Base-by-base conservation (phyloP, 139 green algal species). In the Micromonas pusilla region DNA sequence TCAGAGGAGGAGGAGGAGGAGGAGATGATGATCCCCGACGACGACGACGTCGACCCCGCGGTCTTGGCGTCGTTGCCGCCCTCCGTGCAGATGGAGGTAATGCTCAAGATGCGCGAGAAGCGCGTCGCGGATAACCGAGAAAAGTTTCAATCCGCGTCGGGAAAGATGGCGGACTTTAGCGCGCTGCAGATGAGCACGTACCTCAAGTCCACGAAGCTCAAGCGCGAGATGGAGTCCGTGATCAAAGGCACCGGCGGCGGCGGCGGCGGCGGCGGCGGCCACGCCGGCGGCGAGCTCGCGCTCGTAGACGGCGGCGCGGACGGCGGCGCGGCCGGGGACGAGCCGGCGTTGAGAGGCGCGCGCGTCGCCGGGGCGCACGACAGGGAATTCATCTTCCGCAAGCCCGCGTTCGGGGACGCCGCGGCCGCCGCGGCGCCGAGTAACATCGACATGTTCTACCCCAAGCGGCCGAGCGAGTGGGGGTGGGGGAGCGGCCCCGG, bases 51-150 rank as follows among this genome's bases (percentile, higher is more conserved):
- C 54, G 83, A 85, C 26, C 76, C 80, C 21, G 52, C 60, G 21
- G 77, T 81, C 57, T 68, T 87, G 23, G 79, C 80, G 37, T 63
- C 70, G 28, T 72, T 87, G 21, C 83, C 83, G 25, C 9, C 62
- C 25, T 87, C 83, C 31, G 52, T 87, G 72, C 83, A 84, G 68
- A 33, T 83, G 23, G 80, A 87, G 39, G 63, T 87, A 16, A 83
- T 87, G 68, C 45, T 70, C n/a, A 74, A 83, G 80, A 73, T 86
- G 9, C 33, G 73, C 0, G 83, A 87, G 39, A 64, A 78, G 62
- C 76, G 68, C 52, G 60, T 79, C 20, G 80, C 75, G 16, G 54
- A 85, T 54, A 87, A 87, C 75, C 83, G 83, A 52, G 37, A 76
- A 71, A 36, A 85, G 25, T 82, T 85, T 34, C 33, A 67, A 25